Evolutionary conservation across 2,329 filamentous ascomycete genomes (phyloP).

Genomic region (Claviceps citrina): DNA sequence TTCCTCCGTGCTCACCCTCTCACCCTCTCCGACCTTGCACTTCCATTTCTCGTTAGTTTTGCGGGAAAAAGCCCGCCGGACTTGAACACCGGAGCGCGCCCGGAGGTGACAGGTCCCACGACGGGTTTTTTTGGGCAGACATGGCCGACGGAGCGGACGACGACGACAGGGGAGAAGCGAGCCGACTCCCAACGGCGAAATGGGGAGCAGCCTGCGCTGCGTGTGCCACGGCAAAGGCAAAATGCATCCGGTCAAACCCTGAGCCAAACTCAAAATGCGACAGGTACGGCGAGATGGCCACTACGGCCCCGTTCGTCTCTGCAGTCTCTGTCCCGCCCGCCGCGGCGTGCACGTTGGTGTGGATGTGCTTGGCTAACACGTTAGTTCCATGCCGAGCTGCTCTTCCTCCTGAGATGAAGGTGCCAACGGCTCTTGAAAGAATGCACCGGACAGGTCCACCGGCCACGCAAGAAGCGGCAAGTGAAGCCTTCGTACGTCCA

Average conservation of each 20-base stretch:
- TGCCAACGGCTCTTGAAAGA: constrained; percentile 33
- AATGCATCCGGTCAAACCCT: constrained; percentile 29
- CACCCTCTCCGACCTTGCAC: too few relatives aligned
- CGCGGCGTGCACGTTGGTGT: too few relatives aligned
- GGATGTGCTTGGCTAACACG: constrained; percentile 3
- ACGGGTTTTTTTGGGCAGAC: background rate
- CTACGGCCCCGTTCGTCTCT: background rate
- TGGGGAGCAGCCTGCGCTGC: constrained; percentile 35
- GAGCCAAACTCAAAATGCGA: constrained; percentile 28
- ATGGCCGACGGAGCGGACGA: constrained; percentile 3
- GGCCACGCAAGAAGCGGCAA: constrained; percentile 35
- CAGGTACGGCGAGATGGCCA: constrained; percentile 20
- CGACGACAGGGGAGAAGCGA: constrained; percentile 8
- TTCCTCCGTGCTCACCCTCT: background rate
- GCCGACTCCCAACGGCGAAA: constrained; percentile 23
- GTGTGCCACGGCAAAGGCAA: constrained; percentile 34
- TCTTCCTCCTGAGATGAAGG: constrained; percentile 13
- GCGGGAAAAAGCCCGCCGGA: constrained; percentile 9
- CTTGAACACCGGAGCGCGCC: constrained; percentile 2
- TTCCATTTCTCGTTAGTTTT: background rate
- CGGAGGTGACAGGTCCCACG: background rate
- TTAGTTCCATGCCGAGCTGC: too few relatives aligned
- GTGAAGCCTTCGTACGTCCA: constrained; percentile 36
- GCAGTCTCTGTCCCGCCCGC: too few relatives aligned
- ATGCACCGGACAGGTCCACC: constrained; percentile 31